phyloP scores from a whole-genome alignment of 2,329 filamentous ascomycete species.

The Ophiostoma perfectum region DNA sequence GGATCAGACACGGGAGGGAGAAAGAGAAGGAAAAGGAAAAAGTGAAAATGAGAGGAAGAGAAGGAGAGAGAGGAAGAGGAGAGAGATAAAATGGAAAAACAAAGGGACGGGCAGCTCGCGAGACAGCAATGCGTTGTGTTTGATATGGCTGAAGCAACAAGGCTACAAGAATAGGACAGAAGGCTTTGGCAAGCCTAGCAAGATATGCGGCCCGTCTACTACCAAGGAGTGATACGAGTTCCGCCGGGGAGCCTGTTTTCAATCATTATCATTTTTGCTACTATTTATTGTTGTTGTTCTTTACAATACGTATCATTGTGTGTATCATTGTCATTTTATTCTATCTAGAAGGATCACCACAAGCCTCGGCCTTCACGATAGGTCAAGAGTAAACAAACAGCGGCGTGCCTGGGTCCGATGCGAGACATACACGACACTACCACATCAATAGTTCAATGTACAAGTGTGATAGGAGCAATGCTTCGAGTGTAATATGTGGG shows the following conservation, averaged over 20 bases:
- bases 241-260: too few species aligned
- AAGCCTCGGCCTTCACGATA: not conserved
- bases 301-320: too few species aligned
- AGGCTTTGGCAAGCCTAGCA: too few species aligned
- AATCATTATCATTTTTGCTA: too few species aligned
- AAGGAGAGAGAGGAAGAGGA: not conserved
- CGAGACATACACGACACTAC: slow-evolving; percentile 1
- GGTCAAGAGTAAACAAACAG: not conserved
- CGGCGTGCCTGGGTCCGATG: not conserved
- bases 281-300: too few species aligned
- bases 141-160: not conserved
- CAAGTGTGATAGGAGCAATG: slow-evolving; percentile 4
- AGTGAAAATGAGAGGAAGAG: not conserved
- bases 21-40: not conserved
- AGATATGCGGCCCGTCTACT: too few species aligned
- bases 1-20: not conserved
- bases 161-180: not conserved
- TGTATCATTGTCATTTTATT: too few species aligned
- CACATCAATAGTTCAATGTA: not conserved
- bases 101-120: not conserved
- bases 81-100: not conserved
- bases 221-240: too few species aligned
- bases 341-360: too few species aligned
- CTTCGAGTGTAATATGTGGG: not conserved
- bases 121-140: too few species aligned